Base-by-base conservation (phyloP, 2,329 filamentous ascomycete genomes). In the Xylariaceae sp. region DNA sequence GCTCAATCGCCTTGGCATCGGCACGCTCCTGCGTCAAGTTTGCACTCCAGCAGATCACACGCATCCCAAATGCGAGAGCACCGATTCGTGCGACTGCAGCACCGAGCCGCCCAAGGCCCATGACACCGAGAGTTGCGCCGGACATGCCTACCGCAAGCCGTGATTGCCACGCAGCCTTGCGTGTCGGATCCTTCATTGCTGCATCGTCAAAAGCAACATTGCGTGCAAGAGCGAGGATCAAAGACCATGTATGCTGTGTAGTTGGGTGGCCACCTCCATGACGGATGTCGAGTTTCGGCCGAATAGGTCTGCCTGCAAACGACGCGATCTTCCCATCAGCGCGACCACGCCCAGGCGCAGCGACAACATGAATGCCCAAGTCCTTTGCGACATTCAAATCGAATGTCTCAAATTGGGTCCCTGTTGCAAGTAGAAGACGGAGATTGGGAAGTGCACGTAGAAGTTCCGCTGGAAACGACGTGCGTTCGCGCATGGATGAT, bases 111-210 rank as follows among this genome's bases (percentile, higher is more conserved):
- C 85, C 85, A 0, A 88, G 65, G 0, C 85, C 85, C 0, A 87
- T 64, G 1, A 83, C 56, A 0, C 76, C 83, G 12, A 87, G 68
- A 1, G 77, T 85, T 62, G 81, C 80, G 0, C 82, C 82, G 2
- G 77, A 71, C 2, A 87, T 63, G 1, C 76, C 75, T 12, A 76
- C 72, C 0, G 77, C 77, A 2, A 85, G 68, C 2, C 71, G 72
- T 2, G 75, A 77, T 64, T 87, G n/a, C n/a, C n/a, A n/a, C n/a
- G n/a, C n/a, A n/a, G 81, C 84, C 84, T 87, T n/a, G 5, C 63
- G 68, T 18, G 41, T 44, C 0, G 71, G 71, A 0, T 68, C 35
- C 58, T 85, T 83, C 7, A 87, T 66, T 0, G 71, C 70, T 1
- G 71, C 70, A 59, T 87, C 82, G n/a, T n/a, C n/a, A n/a, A n/a